Conservation (phyloP, 495 filamentous ascomycete genomes). For the Annulohypoxylon bovei region DNA sequence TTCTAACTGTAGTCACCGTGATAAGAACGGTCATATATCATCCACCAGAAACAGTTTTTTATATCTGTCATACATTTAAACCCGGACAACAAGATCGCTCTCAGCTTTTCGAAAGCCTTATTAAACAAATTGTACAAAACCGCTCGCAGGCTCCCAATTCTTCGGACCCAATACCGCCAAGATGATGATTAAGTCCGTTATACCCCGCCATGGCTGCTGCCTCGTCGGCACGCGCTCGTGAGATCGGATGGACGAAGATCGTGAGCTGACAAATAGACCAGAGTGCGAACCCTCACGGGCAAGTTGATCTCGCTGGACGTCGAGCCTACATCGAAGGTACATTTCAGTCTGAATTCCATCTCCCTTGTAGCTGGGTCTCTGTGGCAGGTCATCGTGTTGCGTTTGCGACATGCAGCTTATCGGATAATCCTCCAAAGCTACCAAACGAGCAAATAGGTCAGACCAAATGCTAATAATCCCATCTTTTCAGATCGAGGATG, state of each 20-base stretch:
- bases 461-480: slow-evolving; percentile 5
- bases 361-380: neutral
- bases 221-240: neutral
- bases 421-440: neutral
- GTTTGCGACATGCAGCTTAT: slow-evolving; percentile 1
- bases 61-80: too few relatives aligned
- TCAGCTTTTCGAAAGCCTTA: too few relatives aligned
- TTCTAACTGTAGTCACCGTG: neutral
- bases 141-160: neutral
- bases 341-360: neutral
- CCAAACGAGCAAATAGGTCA: neutral
- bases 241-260: slow-evolving; percentile 5
- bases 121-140: too few relatives aligned
- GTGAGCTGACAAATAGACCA: slow-evolving; percentile 49
- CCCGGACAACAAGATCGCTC: too few relatives aligned
- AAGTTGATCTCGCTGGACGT: slow-evolving; percentile 99
- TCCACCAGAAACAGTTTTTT: neutral
- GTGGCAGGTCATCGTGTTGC: neutral
- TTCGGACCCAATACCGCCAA: slow-evolving; percentile 36
- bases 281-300: slow-evolving; percentile 96
- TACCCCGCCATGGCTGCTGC: slow-evolving; percentile 24
- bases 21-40: neutral
- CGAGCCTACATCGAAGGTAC: slow-evolving; percentile 88
- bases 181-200: slow-evolving; percentile 60
- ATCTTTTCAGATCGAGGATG: slow-evolving; percentile 76